Percentiles rank a stretch among this genome's conserved stretches.
Conservation (phyloP, 306 rosid genomes). For the Rosa multiflora region DNA sequence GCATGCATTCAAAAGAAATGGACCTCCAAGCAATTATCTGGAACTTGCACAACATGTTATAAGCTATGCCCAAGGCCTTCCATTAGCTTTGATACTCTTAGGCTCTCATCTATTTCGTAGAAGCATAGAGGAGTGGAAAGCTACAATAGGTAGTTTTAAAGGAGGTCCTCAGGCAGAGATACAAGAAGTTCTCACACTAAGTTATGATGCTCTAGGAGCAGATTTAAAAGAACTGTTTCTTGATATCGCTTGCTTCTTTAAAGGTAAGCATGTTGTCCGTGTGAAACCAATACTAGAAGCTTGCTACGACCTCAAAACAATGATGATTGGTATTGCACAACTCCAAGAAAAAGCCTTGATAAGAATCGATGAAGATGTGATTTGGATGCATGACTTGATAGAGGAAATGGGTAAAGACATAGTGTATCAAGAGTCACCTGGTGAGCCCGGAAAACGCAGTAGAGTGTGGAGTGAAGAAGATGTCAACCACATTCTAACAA, state of each 20-base stretch:
- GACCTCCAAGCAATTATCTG: too few relatives aligned
- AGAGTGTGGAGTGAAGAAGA: background rate
- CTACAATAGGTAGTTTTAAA: constrained; percentile 35
- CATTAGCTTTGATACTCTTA: background rate
- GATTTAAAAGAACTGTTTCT: constrained; percentile 20
- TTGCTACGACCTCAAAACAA: constrained; percentile 20
- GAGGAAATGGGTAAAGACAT: constrained; percentile 22
- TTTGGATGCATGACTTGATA: constrained; percentile 45
- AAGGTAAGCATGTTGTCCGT: constrained; percentile 13
- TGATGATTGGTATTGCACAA: background rate
- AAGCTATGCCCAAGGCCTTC: background rate
- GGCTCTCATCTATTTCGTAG: background rate
- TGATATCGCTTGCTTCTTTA: constrained; percentile 42
- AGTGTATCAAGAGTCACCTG: constrained; percentile 1
- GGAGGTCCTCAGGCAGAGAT: constrained; percentile 5
- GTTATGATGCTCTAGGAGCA: background rate
- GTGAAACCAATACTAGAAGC: constrained; percentile 35
- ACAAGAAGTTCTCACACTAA: too few relatives aligned
- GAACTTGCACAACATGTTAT: background rate
- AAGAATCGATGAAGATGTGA: background rate
- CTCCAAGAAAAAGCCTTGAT: constrained; percentile 9
- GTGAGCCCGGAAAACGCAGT: background rate
- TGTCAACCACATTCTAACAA: background rate
- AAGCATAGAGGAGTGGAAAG: constrained; percentile 18
- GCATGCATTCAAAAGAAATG: too few relatives aligned